Conservation (phyloP, 176 grass and related monocot genomes). For the Otatea glauca region DNA sequence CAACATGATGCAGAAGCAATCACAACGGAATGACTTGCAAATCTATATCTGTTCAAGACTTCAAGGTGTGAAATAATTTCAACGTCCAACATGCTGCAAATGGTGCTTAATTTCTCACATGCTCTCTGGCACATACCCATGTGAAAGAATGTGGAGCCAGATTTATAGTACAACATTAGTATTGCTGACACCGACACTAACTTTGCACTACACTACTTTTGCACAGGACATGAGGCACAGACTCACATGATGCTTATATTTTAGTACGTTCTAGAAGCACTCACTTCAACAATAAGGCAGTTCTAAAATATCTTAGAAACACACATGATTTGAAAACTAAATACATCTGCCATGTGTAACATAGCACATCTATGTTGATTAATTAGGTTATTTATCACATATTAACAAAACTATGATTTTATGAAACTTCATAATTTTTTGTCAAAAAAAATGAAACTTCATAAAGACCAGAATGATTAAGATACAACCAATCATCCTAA, state of each 20-base stretch:
- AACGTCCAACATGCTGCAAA: not conserved
- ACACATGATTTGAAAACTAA: not conserved
- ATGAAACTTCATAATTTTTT: not conserved
- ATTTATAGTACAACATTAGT: too few species aligned
- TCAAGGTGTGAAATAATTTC: not conserved
- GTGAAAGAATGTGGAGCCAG: slow-evolving; percentile 11
- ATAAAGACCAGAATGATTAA: not conserved
- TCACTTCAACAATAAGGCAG: not conserved
- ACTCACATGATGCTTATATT: not conserved
- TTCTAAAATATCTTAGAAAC: not conserved
- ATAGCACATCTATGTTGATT: not conserved
- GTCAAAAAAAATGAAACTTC: too few species aligned
- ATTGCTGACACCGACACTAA: too few species aligned
- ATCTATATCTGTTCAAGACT: not conserved
- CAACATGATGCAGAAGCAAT: not conserved
- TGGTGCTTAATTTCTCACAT: not conserved
- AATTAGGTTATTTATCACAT: not conserved
- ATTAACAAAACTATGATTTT: not conserved
- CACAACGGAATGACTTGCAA: not conserved
- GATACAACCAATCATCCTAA: not conserved
- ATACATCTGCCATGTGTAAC: not conserved
- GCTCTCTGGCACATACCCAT: not conserved
- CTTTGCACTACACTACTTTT: too few species aligned
- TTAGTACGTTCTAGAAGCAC: not conserved
- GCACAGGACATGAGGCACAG: too few species aligned